Evolutionary conservation across 306 rosid genomes (phyloP), one percentile per base, ranked within the genome.

Genomic region (Quercus robur): DNA sequence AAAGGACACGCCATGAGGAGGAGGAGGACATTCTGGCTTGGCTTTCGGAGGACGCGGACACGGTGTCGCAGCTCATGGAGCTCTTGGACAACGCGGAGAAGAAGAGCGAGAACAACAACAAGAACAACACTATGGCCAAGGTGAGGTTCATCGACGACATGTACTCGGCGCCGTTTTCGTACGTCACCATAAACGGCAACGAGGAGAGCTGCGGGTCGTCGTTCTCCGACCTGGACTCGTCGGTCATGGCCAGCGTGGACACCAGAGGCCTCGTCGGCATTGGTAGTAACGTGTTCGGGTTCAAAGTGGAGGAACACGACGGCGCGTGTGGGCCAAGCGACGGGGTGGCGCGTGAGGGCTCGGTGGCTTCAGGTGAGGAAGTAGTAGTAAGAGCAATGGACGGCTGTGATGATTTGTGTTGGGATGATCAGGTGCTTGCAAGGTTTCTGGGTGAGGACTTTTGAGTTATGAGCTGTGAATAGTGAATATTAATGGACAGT

Each of bases 141-240:
- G 89, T 87, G 35, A 86, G 78, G 81, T 92, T 92, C 85, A 77
- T 84, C 33, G 84, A 86, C 5, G 58, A 88, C 55, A 94, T 93
- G 18, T 89, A 86, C 84, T 54, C 84, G 2, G 63, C 91, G 64
- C 82, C 89, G 44, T 14, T 77, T 2, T 87, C 95, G 3, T 90
- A 89, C 86, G 75, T 92, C 6, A 90, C 95, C 5, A 88, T 92
- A n/a, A 87, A 92, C 84, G 89, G 89, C 23, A 89, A 90, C 78
- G 93, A 92, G 81, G 95, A 92, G 90, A 90, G 85, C 71, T 90
- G 97, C 63, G 97, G 97, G 5, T 89, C 97, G 13, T 90, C 97
- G 20, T 92, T 89, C 77, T 87, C 97, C 4, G 92, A 89, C 63
- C 75, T 80, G 30, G 86, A 86, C 64, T 88, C 94, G 35, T 90